These are phyloP conservation scores for Xerocomus tenax DNA, from an alignment of 1,284 basidiomycete species.

Conservation along the genomic window DNA sequence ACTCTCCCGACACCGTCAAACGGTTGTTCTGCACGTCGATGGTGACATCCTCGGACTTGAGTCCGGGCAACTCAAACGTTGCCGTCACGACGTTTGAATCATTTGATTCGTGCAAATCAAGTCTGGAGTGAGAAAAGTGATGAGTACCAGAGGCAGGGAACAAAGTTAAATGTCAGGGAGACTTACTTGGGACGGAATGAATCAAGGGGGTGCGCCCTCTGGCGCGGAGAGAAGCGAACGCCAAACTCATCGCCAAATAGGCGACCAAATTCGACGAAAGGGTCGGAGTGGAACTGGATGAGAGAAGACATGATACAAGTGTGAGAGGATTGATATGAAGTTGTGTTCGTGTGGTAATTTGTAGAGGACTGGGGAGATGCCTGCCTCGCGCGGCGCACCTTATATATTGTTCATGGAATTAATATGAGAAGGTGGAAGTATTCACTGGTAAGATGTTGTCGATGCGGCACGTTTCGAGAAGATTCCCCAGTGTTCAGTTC, in stretches of 20 bases:
- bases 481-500: not conserved
- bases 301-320: not conserved
- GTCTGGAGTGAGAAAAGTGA: constrained; percentile 20
- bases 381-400: not conserved
- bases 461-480: not conserved
- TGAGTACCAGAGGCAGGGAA: too few relatives aligned
- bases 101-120: constrained; percentile 37
- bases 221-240: not conserved
- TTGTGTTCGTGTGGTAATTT: not conserved
- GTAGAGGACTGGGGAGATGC: not conserved
- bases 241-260: not conserved
- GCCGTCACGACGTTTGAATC: constrained; percentile 36
- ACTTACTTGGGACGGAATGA: not conserved
- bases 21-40: constrained; percentile 37
- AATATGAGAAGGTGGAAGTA: not conserved
- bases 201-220: not conserved
- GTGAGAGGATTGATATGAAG: too few relatives aligned
- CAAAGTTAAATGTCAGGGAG: not conserved
- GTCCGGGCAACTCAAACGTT: constrained; percentile 39
- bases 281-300: not conserved
- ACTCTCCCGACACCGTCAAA: constrained; percentile 38
- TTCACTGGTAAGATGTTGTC: not conserved
- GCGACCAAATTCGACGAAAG: not conserved
- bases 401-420: not conserved
- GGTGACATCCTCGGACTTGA: constrained; percentile 35